These are phyloP conservation scores for Cyberlindnera bimundalis DNA, from an alignment of 805 yeast genomes.

Conservation along the genomic window DNA sequence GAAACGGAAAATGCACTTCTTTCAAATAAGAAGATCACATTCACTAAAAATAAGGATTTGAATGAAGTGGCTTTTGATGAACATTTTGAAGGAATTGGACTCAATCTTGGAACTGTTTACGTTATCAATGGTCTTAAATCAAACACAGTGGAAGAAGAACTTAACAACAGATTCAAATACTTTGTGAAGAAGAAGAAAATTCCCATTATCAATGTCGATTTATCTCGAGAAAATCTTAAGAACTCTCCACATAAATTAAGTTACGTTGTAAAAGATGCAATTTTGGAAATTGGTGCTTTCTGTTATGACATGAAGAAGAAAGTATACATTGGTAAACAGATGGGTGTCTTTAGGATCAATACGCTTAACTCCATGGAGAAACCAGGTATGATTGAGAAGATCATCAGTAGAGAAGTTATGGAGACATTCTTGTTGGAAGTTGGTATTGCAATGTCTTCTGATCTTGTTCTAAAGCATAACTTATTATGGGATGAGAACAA, in stretches of 20 bases:
- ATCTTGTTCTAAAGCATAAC: constrained; percentile 65
- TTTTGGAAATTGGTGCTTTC: constrained; percentile 82
- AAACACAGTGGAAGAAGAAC: constrained; percentile 67
- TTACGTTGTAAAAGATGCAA: constrained; percentile 56
- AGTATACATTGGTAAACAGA: constrained; percentile 69
- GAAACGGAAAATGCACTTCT: constrained; percentile 76
- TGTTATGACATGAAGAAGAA: constrained; percentile 60
- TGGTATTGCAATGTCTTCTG: constrained; percentile 37
- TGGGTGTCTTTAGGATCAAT: constrained; percentile 86
- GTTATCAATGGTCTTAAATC: constrained; percentile 69
- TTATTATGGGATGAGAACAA: constrained; percentile 93
- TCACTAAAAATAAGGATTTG: constrained; percentile 79
- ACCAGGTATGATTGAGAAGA: constrained; percentile 69
- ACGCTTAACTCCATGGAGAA: constrained; percentile 89
- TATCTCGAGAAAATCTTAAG: constrained; percentile 34
- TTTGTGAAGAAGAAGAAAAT: constrained; percentile 42
- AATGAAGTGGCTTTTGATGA: constrained; percentile 82
- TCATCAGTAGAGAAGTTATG: constrained; percentile 44
- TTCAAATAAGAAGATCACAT: constrained; percentile 66
- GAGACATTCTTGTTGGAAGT: constrained; percentile 33
- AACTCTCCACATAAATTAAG: constrained; percentile 39
- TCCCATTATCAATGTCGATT: constrained; percentile 36
- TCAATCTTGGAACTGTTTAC: constrained; percentile 82
- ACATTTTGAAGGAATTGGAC: constrained; percentile 69
- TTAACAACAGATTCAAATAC: constrained; percentile 57